A percentile compares a stretch with the other conserved stretches of the same genome.
Conservation (phyloP, 1,284 basidiomycete species). For the Ustilago trichophora region DNA sequence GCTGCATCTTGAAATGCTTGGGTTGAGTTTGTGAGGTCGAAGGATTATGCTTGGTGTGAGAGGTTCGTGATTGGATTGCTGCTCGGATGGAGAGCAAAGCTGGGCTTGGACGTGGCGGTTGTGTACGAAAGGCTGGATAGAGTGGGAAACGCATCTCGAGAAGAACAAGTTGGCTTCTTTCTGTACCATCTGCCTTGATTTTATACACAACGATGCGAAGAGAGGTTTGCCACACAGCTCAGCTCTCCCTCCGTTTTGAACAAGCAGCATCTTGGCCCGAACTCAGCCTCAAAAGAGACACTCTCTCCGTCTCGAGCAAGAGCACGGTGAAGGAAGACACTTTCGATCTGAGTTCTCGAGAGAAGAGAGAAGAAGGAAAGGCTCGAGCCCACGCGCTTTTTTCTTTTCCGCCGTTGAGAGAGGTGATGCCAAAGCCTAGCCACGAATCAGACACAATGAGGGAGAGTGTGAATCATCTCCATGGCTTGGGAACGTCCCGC, state of each 20-base stretch:
- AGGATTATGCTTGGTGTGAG: background rate
- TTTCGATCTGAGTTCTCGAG: no score
- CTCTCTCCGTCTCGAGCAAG: background rate
- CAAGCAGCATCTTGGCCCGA: no score
- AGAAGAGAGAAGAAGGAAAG: background rate
- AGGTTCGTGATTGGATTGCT: background rate
- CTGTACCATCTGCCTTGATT: background rate
- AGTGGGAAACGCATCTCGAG: no score
- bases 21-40: background rate
- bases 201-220: conserved; percentile 11
- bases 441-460: no score
- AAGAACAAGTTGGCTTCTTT: no score
- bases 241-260: no score
- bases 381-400: conserved; percentile 2
- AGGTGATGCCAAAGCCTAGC: background rate
- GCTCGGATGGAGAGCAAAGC: no score
- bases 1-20: conserved; percentile 2
- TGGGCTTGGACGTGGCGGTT: no score
- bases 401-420: background rate
- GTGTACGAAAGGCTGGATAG: no score
- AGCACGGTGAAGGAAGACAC: background rate
- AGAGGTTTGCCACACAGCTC: background rate
- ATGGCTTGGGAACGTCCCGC: no score
- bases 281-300: no score
- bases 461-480: no score